Evolutionary conservation across 1,284 basidiomycete species (phyloP), one percentile per base, ranked within the genome.

Genomic region (Caloboletus inedulis): DNA sequence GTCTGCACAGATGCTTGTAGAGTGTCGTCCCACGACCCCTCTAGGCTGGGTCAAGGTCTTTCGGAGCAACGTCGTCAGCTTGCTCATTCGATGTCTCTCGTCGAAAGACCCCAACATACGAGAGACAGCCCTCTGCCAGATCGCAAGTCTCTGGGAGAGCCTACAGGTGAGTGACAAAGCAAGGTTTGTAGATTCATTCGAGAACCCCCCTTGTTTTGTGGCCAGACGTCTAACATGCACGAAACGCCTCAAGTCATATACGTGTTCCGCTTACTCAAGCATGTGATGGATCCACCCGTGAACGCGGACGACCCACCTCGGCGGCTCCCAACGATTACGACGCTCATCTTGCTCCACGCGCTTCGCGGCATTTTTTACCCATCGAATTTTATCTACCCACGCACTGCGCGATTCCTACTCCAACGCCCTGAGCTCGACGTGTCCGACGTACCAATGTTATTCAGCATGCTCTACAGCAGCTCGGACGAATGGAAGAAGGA

Each of bases 401-500:
- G 73, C 19, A 71, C 77, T 2, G 77, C 77, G 25, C 72, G 78
- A 35, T 86, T 85, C 70, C 69, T 87, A 18, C 74, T 87, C 1
- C 82, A 85, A 62, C 73, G 84, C 27, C 77, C 82, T 1, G 70
- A 74, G 27, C 67, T 85, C 7, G 84, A 85, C 56, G 59, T 70
- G 1, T 65, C 64, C 13, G 84, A 87, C 58, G 78, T 85, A 0
- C 85, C 84, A 1, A 73, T 85, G 70, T 66, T 87, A 3, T 87
- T 33, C 93, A 77, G 78, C 12, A 86, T 94, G 82, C 75, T 98
- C 3, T 96, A 94, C 61, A 84, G 77, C 30, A 79, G 12, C 52
- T 77, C 85, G 1, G 84, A 85, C 40, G 85, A 89, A 29, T 91
- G 89, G 84, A 87, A 85, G 71, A 87, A 85, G 64, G 92, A 98